Conservation (phyloP, 306 rosid species). For the Glycine tomentella region DNA sequence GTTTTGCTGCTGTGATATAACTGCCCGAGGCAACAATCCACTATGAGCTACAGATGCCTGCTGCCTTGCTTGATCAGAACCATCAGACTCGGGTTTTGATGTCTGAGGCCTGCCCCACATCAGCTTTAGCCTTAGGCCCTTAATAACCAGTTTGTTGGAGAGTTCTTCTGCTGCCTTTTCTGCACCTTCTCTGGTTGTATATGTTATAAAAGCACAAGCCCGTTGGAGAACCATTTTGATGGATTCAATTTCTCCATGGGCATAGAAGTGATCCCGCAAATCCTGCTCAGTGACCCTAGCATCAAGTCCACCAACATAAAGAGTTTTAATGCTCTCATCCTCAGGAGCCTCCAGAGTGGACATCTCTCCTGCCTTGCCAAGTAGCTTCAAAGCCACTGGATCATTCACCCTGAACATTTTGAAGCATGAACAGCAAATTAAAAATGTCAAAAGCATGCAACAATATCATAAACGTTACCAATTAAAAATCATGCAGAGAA, state of each 20-base stretch:
- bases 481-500: not conserved
- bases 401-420: constrained; percentile 77
- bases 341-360: constrained; percentile 84
- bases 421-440: constrained; percentile 14
- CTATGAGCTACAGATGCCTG: constrained; percentile 83
- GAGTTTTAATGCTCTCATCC: constrained; percentile 89
- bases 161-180: constrained; percentile 97
- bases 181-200: constrained; percentile 90
- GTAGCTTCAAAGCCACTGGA: constrained; percentile 90
- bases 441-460: not conserved
- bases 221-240: constrained; percentile 90
- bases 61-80: constrained; percentile 80
- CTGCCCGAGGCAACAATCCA: constrained; percentile 94
- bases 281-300: constrained; percentile 91
- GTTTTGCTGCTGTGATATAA: constrained; percentile 88
- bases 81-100: constrained; percentile 71
- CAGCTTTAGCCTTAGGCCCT: constrained; percentile 88
- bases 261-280: constrained; percentile 84
- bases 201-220: constrained; percentile 91
- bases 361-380: constrained; percentile 98
- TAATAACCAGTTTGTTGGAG: constrained; percentile 84
- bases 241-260: constrained; percentile 98
- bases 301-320: constrained; percentile 93
- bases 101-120: constrained; percentile 98
- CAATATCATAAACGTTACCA: not conserved